These are phyloP conservation scores for Biancaea sappan DNA, from an alignment of 306 rosid genomes.

Conservation along the genomic window DNA sequence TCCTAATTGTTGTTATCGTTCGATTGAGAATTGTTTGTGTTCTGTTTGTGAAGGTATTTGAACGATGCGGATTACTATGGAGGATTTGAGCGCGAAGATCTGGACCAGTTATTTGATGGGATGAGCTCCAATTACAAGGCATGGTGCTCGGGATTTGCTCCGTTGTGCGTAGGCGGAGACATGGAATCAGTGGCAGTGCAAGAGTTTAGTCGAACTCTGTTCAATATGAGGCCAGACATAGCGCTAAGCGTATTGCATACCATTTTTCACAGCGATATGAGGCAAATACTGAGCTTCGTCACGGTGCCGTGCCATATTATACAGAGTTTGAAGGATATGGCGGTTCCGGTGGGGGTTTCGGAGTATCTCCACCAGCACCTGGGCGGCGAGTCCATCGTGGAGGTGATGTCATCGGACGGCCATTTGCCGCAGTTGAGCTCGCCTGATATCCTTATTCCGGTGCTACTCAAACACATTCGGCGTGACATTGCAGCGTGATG, in stretches of 20 bases:
- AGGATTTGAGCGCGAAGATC: conserved; percentile 80
- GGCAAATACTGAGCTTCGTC: conserved; percentile 51
- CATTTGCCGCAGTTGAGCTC: conserved; percentile 90
- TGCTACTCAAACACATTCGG: conserved; percentile 67
- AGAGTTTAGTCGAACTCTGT: conserved; percentile 85
- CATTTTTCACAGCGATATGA: conserved; percentile 77
- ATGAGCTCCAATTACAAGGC: conserved; percentile 78
- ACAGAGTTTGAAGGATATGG: conserved; percentile 77
- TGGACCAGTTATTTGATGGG: conserved; percentile 66
- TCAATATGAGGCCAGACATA: conserved; percentile 92
- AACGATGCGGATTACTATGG: conserved; percentile 80
- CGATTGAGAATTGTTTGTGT: too few relatives aligned
- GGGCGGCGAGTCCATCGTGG: conserved; percentile 67
- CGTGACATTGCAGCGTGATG: conserved; percentile 46
- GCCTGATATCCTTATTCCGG: conserved; percentile 73
- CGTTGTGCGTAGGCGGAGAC: conserved; percentile 82
- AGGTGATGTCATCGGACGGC: conserved; percentile 76
- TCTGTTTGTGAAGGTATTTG: conserved; percentile 53
- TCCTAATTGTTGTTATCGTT: not conserved
- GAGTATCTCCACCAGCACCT: conserved; percentile 72
- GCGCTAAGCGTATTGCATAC: conserved; percentile 61
- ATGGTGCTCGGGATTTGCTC: conserved; percentile 86
- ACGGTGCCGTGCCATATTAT: conserved; percentile 75
- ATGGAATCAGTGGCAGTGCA: conserved; percentile 86
- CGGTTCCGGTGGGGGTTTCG: conserved; percentile 75